Evolutionary conservation across 495 filamentous ascomycete genomes (phyloP), one percentile per base, ranked within the genome.

Genomic region (Annulohypoxylon maeteangense): DNA sequence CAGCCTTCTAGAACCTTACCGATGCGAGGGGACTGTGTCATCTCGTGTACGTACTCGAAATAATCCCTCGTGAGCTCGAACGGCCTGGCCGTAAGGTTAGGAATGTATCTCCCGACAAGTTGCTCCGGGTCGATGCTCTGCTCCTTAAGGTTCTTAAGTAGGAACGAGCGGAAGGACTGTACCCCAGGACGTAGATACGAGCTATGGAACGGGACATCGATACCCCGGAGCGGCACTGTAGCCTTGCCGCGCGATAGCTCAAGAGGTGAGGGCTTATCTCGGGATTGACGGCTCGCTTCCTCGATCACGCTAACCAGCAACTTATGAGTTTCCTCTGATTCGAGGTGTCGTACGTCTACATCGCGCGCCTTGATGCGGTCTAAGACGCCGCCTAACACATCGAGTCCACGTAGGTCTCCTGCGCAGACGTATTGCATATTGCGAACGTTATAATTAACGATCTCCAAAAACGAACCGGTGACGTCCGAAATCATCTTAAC

Each of bases 351-450:
- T 14, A 84, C 70, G 11, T 71, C 53, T 89, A 97, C 89, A 76
- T 93, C 92, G 76, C 93, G 91, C 6, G 87, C 87, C 79, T 95
- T 95, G 71, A 96, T 84, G 81, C 89, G 92, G 80, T 96, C 95
- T 70, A 90, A 85, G 16, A 94, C 88, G 68, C 89, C 90, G 60
- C 92, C 92, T 32, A 97, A 86, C 71, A 88, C 91, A 78, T 95
- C 92, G 22, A 95, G 87, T 16, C 92, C 92, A 32, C 92, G 90
- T 62, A 95, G 86, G 82, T 96, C 93, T 80, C 93, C 93, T 74
- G 93, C 93, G 71, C 91, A 92, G 70, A 96, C 93, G 75, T 97
- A 95, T 78, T 96, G 93, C 89, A 91, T 90, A 81, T 95, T 94
- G 69, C 91, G 88, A 70, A 97, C 90, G 79, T 97, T 97, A 81